Conservation (phyloP, 805 yeast genomes). For the Cyberlindnera subsufficiens region DNA sequence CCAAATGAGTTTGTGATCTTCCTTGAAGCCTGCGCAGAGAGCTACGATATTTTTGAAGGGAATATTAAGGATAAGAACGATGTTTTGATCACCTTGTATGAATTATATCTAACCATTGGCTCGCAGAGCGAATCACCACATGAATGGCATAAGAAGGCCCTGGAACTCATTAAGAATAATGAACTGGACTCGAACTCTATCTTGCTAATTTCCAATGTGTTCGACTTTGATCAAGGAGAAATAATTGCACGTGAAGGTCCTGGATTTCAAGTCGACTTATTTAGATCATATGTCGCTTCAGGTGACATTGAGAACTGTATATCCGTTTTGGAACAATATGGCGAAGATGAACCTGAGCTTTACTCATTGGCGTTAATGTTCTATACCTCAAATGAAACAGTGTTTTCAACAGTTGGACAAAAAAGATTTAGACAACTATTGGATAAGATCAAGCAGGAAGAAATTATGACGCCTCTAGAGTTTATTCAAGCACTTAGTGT, state of each 20-base stretch:
- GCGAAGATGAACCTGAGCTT: conserved; percentile 56
- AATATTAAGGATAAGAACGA: conserved; percentile 60
- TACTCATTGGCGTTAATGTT: conserved; percentile 60
- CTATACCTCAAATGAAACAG: conserved; percentile 48
- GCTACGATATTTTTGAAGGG: conserved; percentile 74
- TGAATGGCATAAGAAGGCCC: conserved; percentile 67
- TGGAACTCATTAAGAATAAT: conserved; percentile 39
- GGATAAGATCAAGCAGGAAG: conserved; percentile 42
- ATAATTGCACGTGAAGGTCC: conserved; percentile 26
- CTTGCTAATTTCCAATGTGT: conserved; percentile 33
- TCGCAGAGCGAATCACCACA: conserved; percentile 29
- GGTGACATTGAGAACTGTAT: conserved; percentile 54
- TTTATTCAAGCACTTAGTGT: conserved; percentile 62
- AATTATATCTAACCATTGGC: conserved; percentile 67
- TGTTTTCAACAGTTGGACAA: conserved; percentile 48
- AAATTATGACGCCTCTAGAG: conserved; percentile 68
- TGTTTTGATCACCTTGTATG: conserved; percentile 72
- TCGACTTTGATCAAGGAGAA: conserved; percentile 48
- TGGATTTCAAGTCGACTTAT: conserved; percentile 44
- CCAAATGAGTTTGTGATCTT: conserved; percentile 88
- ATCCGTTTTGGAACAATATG: conserved; percentile 51
- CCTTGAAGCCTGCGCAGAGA: conserved; percentile 82
- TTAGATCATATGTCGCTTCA: conserved; percentile 57
- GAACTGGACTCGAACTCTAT: conserved; percentile 53
- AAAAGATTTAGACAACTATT: conserved; percentile 43